Percentiles rank a stretch among this genome's conserved stretches.
Evolutionary conservation across 371 early-diverging fungal genomes (phyloP).

Genomic region (Apophysomyces trapeziformis): DNA sequence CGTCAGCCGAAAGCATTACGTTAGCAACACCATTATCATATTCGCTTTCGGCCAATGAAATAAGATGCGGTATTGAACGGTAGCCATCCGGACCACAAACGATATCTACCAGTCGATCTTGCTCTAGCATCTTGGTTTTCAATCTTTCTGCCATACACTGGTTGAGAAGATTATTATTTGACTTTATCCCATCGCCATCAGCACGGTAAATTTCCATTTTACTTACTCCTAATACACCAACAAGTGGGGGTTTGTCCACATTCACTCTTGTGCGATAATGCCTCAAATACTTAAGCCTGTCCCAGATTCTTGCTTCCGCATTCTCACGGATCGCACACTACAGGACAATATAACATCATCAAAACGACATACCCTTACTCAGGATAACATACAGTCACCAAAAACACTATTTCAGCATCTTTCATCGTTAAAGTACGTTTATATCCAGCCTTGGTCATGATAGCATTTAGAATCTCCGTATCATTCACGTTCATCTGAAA

Average conservation of each 20-base stretch:
- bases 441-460: constrained; percentile 75
- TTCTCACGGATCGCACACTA: constrained; percentile 81
- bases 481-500: constrained; percentile 78
- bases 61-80: constrained; percentile 73
- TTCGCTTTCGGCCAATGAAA: constrained; percentile 67
- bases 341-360: neutral
- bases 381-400: constrained; percentile 63
- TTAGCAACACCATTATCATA: constrained; percentile 74
- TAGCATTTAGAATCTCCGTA: constrained; percentile 79
- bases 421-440: constrained; percentile 56
- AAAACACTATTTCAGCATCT: constrained; percentile 73
- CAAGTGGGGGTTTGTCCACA: constrained; percentile 60
- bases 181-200: neutral
- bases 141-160: constrained; percentile 79
- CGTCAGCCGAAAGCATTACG: constrained; percentile 83
- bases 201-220: neutral
- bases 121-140: constrained; percentile 72
- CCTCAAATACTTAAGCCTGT: constrained; percentile 63
- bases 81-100: constrained; percentile 87
- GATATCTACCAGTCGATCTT: constrained; percentile 76
- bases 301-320: constrained; percentile 81
- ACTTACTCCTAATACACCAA: constrained; percentile 78
- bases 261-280: constrained; percentile 56
- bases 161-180: too few species aligned
- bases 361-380: neutral